phyloP scores from a whole-genome alignment of 2,329 filamentous ascomycete species.

The Colletotrichum tropicale region DNA sequence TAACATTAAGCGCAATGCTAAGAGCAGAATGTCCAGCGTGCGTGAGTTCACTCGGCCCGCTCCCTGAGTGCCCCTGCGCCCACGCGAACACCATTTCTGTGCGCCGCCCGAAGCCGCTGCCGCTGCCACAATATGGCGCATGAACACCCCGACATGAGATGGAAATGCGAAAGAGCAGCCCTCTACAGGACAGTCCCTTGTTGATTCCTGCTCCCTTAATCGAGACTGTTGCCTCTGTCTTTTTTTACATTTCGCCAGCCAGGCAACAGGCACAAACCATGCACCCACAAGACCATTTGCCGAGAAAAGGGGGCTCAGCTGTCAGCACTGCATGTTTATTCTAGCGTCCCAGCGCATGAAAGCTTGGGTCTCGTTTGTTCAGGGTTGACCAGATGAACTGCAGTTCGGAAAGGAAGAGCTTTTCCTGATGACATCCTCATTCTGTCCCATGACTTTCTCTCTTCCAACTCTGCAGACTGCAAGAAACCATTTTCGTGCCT shows the following conservation, averaged over 20 bases:
- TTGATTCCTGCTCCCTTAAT: neutral
- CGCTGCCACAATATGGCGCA: conserved; percentile 1
- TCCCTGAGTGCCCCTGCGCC: neutral
- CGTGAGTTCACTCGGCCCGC: neutral
- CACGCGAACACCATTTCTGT: neutral
- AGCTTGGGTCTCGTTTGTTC: neutral
- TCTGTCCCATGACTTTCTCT: neutral
- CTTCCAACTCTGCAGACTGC: neutral
- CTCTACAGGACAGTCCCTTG: neutral
- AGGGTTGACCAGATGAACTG: neutral
- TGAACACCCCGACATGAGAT: conserved; percentile 1
- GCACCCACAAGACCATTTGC: neutral
- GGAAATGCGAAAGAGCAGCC: neutral
- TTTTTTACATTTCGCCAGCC: neutral
- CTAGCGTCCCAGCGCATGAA: neutral
- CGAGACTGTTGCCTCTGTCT: neutral
- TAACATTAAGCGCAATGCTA: neutral
- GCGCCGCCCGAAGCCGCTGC: neutral
- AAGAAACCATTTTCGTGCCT: neutral
- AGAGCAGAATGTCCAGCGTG: neutral
- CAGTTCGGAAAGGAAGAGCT: neutral
- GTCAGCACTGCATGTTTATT: neutral
- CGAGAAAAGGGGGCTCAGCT: neutral
- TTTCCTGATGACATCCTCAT: neutral
- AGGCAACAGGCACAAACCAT: neutral